Base-by-base conservation (phyloP, 108 stramenopile species). In the Pseudonitzschia multiseries region DNA sequence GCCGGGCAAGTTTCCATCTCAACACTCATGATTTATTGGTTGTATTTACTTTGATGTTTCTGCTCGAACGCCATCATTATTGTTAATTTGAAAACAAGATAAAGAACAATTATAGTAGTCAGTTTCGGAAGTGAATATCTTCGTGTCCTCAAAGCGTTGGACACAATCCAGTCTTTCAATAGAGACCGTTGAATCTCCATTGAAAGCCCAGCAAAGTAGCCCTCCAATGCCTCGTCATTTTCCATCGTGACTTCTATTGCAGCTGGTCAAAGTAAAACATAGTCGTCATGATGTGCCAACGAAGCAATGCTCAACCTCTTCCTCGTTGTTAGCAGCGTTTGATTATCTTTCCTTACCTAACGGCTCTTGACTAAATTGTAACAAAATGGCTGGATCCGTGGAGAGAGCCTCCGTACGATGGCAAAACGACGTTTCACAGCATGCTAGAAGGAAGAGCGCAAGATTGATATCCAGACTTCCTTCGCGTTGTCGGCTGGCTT, bases 1-100 rank as follows among this genome's bases (percentile, higher is more conserved):
- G 93, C 90, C 73, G 90, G 93, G 79, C 93, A 94, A 53, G 92
- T 93, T 90, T 93, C 92, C 89, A 91, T 93, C 72, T 78, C 77
- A 65, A 78, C 77, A 62, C 70, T 71, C 77, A 78, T 78, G 74
- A 48, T 75, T 63, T 70, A 57, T 29, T 26, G 27, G 0, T 27
- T 59, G 15, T 59, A 15, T 59, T 8, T 59, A n/a, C 29, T 28
- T 59, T 54, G 53, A 36, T 36, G 36, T 36, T 36, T 2, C 12
- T 32, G 59, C 32, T 18, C 59, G 14, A 32, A 29, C 9, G 2
- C 8, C 28, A 29, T 18, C 4, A 26, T 22, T 6, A 56, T 26
- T n/a, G n/a, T n/a, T n/a, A n/a, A n/a, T n/a, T n/a, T n/a, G n/a
- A n/a, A n/a, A n/a, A n/a, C n/a, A n/a, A n/a, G n/a, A n/a, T n/a